Conservation (phyloP, 306 rosid species). For the Inga oerstediana region DNA sequence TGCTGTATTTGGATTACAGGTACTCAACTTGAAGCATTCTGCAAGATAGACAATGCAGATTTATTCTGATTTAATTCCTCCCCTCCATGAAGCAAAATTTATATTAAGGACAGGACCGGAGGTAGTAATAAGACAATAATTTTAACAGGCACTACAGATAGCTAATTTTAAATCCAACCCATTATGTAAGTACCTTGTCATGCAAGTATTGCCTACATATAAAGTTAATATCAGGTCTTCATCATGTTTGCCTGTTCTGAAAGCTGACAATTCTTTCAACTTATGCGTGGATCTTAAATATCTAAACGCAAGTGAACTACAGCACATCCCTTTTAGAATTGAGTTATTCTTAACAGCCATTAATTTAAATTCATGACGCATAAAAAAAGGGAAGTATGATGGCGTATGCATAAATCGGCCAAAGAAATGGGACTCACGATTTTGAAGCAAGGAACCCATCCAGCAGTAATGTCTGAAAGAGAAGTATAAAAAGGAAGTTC, state of each 20-base stretch:
- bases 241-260: constrained; percentile 6
- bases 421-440: constrained; percentile 52
- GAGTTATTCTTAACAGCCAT: not conserved
- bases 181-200: not conserved
- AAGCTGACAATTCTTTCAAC: constrained; percentile 12
- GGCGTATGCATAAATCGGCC: constrained; percentile 1
- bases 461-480: constrained; percentile 81
- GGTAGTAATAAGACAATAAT: not conserved
- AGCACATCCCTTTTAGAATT: not conserved
- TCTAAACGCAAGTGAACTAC: constrained; percentile 4
- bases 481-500: constrained; percentile 36
- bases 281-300: not conserved
- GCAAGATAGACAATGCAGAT: constrained; percentile 47
- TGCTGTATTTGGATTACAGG: constrained; percentile 70
- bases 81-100: constrained; percentile 11
- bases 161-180: not conserved
- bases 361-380: not conserved
- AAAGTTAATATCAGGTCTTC: constrained; percentile 2
- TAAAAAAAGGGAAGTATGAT: not conserved
- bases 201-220: not conserved
- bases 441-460: constrained; percentile 67
- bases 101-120: not conserved
- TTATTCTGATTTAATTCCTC: constrained; percentile 16
- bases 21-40: constrained; percentile 80
- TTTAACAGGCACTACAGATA: not conserved